Evolutionary conservation across 805 yeast genomes (phyloP), one percentile per base, ranked within the genome.

Genomic region (Myxozyma mucilagina): DNA sequence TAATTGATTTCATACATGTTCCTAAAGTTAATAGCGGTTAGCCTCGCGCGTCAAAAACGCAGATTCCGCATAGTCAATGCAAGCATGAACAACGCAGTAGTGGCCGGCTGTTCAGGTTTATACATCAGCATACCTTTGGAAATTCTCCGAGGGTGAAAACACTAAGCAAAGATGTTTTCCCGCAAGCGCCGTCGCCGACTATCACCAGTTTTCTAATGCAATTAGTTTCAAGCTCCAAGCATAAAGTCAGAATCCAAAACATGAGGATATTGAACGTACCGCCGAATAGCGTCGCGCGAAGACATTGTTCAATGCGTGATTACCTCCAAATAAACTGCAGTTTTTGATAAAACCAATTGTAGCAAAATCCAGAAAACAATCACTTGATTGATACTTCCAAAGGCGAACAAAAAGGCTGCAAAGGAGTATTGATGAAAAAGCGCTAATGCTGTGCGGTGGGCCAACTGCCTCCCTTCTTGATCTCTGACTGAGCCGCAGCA

Each of bases 111-210:
- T 8, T 16, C 32, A 41, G 29, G n/a, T 32, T 20, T 35, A 9
- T 20, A 13, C 3, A 50, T n/a, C 29, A 16, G 64, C 71, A 39
- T 70, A 88, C 96, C 47, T 92, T 86, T 0, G 97, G 97, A 70
- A 92, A 92, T 71, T 90, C 96, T 0, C 97, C 97, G 38, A 91
- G 74, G 0, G 97, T 90, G 76, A 92, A 92, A 20, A 91, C 97
- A 73, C 93, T 94, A 71, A 93, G 80, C 57, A 94, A 80, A 10
- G 97, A 92, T 1, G 99, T 93, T 74, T 93, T 93, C 76, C 99
- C 99, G 79, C 97, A 93, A 24, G 98, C 97, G 84, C 68, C 68
- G 39, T 66, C 68, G 47, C 69, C 69, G 43, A 66, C 60, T 20
- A 66, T 66, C 31, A 66, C 69, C 47, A 65, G 63, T 52, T 65